Percentiles rank a stretch among this genome's conserved stretches.
These are phyloP conservation scores for Fraxinus xanthoxyloides DNA, from an alignment of 305 asterid genomes.

Conservation along the genomic window DNA sequence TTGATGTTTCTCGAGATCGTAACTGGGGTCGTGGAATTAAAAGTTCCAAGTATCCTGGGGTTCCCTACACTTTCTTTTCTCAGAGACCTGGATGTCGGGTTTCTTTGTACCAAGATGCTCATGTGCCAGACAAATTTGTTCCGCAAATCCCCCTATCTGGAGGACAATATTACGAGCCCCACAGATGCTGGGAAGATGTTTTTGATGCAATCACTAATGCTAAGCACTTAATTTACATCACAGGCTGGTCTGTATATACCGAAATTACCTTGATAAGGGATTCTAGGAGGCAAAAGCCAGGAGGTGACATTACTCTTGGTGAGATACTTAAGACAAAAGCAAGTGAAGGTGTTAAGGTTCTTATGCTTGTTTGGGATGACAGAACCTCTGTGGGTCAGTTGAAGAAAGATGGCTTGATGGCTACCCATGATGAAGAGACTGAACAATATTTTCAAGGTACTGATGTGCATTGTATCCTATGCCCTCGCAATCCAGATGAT, in stretches of 20 bases:
- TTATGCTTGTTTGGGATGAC: background rate
- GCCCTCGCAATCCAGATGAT: slow-evolving; percentile 88
- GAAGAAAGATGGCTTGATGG: slow-evolving; percentile 88
- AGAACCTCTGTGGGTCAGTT: slow-evolving; percentile 27
- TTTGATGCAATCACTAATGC: background rate
- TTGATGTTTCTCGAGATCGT: slow-evolving; percentile 68
- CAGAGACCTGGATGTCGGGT: slow-evolving; percentile 82
- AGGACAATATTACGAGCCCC: slow-evolving; percentile 49
- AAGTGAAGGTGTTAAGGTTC: background rate
- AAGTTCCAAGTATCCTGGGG: slow-evolving; percentile 69
- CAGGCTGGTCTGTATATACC: background rate
- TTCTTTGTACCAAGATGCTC: slow-evolving; percentile 80
- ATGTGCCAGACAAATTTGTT: slow-evolving; percentile 65
- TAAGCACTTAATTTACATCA: background rate
- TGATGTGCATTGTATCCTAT: slow-evolving; percentile 70
- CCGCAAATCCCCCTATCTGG: slow-evolving; percentile 82
- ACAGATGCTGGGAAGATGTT: background rate
- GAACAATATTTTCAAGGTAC: slow-evolving; percentile 54
- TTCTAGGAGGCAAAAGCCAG: background rate
- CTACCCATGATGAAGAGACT: slow-evolving; percentile 86
- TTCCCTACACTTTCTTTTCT: slow-evolving; percentile 77
- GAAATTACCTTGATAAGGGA: background rate
- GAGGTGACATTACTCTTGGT: background rate
- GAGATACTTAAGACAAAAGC: background rate
- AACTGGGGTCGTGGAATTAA: slow-evolving; percentile 80